Evolutionary conservation across 2,329 filamentous ascomycete genomes (phyloP).

Genomic region (Ascochyta fabae): DNA sequence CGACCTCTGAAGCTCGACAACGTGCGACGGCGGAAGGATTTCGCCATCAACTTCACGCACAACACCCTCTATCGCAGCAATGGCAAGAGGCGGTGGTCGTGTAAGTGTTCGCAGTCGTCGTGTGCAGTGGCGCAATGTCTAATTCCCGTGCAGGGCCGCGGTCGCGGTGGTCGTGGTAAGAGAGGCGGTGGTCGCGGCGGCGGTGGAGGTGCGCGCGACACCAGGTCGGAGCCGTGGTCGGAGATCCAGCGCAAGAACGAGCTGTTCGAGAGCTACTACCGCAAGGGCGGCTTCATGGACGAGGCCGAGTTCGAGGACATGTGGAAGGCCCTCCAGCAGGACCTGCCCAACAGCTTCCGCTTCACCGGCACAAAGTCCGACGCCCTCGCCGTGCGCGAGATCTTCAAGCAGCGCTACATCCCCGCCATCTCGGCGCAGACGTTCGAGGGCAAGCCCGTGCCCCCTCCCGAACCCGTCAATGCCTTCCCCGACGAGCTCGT

Average conservation of each 20-base stretch:
- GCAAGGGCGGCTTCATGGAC: slow-evolving; percentile 71
- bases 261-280: slow-evolving; percentile 84
- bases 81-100: slow-evolving; percentile 39
- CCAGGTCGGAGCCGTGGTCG: slow-evolving; percentile 47
- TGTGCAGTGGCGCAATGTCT: slow-evolving; percentile 16
- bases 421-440: slow-evolving; percentile 87
- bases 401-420: slow-evolving; percentile 86
- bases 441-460: slow-evolving; percentile 80
- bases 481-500: slow-evolving; percentile 97
- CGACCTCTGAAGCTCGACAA: slow-evolving; percentile 23
- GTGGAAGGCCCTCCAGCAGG: slow-evolving; percentile 81
- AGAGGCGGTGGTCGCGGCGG: slow-evolving; percentile 37
- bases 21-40: slow-evolving; percentile 27
- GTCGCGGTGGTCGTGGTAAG: slow-evolving; percentile 39
- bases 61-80: slow-evolving; percentile 26
- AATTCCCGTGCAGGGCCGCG: slow-evolving; percentile 32
- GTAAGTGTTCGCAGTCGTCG: slow-evolving; percentile 25
- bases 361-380: slow-evolving; percentile 97
- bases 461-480: slow-evolving; percentile 78
- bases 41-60: slow-evolving; percentile 13
- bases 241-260: slow-evolving; percentile 80
- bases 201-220: slow-evolving; percentile 38
- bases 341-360: slow-evolving; percentile 95
- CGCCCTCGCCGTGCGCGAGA: slow-evolving; percentile 88
- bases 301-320: slow-evolving; percentile 81